phyloP scores from a whole-genome alignment of 345 rosid species.

The Heritiera littoralis region DNA sequence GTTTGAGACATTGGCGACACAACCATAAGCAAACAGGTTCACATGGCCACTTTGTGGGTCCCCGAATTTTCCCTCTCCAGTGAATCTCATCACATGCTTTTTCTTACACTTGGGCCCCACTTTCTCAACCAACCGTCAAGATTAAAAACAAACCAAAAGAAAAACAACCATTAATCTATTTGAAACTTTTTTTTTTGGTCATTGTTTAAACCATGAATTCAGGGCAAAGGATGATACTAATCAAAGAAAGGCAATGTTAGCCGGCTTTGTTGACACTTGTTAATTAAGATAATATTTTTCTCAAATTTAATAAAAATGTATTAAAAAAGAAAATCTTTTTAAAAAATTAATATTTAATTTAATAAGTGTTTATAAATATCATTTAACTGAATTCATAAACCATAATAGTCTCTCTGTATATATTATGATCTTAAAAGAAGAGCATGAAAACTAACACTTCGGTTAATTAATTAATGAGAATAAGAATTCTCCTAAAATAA shows the following conservation, averaged over 20 bases:
- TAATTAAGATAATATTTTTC: no score
- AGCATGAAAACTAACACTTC: not conserved
- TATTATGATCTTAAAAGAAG: not conserved
- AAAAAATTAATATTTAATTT: no score
- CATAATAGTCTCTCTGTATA: not conserved
- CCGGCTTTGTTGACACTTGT: no score
- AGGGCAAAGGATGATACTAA: not conserved
- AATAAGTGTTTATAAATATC: no score
- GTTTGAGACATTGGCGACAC: conserved; percentile 42
- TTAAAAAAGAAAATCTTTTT: no score
- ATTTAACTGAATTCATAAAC: no score
- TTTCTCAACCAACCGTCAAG: conserved; percentile 15
- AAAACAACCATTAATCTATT: not conserved
- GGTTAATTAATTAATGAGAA: not conserved
- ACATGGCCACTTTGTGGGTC: conserved; percentile 37
- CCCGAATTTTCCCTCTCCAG: not conserved
- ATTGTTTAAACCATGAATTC: not conserved
- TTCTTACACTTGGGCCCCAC: conserved; percentile 34
- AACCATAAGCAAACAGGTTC: conserved; percentile 39
- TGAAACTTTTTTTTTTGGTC: not conserved
- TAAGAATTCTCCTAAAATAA: not conserved
- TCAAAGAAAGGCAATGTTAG: not conserved
- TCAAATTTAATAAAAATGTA: no score
- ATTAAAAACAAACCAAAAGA: not conserved
- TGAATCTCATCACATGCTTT: conserved; percentile 46